Evolutionary conservation across 495 filamentous ascomycete species (phyloP).

Genomic region (Penicillium manginii): DNA sequence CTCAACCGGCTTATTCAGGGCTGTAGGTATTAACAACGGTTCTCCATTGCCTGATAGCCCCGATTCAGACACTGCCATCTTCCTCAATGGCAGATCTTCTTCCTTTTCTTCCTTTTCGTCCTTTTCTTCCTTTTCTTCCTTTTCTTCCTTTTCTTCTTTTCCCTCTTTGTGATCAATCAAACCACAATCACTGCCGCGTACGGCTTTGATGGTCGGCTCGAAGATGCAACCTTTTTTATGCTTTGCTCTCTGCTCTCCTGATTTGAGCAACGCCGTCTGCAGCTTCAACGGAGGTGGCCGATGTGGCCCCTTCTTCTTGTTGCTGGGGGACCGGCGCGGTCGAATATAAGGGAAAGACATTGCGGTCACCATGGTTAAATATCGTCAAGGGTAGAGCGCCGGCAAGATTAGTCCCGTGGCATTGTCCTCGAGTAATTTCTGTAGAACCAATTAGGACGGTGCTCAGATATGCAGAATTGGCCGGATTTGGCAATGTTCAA

Average conservation of each 20-base stretch:
- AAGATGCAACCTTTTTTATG: background rate
- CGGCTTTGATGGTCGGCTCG: background rate
- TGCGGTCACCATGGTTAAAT: background rate
- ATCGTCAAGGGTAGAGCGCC: background rate
- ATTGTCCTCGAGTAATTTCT: background rate
- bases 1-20: background rate
- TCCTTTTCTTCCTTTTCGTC: too few species aligned
- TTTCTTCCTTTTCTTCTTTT: background rate
- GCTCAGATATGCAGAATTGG: background rate
- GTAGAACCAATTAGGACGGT: background rate
- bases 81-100: background rate
- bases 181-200: background rate
- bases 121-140: background rate
- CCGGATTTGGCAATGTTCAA: background rate
- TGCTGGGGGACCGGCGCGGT: background rate
- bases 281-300: constrained; percentile 1
- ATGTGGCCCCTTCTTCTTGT: background rate
- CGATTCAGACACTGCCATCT: background rate
- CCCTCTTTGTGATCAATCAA: background rate
- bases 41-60: background rate
- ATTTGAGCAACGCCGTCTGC: background rate
- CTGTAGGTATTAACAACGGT: background rate
- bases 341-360: constrained; percentile 5
- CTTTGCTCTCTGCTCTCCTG: background rate
- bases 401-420: constrained; percentile 1